Percentiles rank a stretch among this genome's conserved stretches.
phyloP scores from a whole-genome alignment of 306 rosid genomes.

The Ochetophila trinervis region DNA sequence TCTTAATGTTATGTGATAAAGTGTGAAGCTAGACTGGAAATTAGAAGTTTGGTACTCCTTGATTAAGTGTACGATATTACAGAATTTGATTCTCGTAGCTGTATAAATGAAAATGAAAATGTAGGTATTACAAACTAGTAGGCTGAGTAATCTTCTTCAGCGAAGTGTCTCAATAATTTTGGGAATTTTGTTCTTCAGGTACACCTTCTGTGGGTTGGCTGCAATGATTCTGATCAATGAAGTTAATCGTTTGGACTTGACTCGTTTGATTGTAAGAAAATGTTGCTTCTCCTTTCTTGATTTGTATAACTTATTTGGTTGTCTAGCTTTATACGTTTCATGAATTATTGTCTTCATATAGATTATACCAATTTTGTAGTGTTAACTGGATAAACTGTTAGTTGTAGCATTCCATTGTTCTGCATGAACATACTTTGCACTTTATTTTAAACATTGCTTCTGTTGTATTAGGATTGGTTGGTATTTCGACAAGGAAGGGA shows the following conservation, averaged over 20 bases:
- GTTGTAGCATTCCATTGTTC: background rate
- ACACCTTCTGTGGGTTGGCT: conserved; percentile 92
- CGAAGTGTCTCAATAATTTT: conserved; percentile 12
- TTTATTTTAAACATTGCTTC: conserved; percentile 10
- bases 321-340: conserved; percentile 8
- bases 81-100: too few species aligned
- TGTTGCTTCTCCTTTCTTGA: conserved; percentile 11
- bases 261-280: conserved; percentile 62
- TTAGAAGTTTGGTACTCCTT: background rate
- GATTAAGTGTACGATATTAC: background rate
- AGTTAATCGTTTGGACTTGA: conserved; percentile 78
- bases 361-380: background rate
- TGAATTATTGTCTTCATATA: background rate
- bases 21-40: background rate
- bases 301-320: background rate
- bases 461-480: conserved; percentile 69
- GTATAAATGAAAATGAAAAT: too few species aligned
- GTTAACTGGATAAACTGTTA: background rate
- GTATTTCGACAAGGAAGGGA: conserved; percentile 86
- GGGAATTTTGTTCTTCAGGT: conserved; percentile 44
- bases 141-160: background rate
- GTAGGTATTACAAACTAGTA: background rate
- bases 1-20: too few species aligned
- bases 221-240: conserved; percentile 83
- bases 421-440: background rate